Evolutionary conservation across 371 early-diverging fungal species (phyloP), one percentile per base, ranked within the genome.

Genomic region (Saksenaea oblongispora): DNA sequence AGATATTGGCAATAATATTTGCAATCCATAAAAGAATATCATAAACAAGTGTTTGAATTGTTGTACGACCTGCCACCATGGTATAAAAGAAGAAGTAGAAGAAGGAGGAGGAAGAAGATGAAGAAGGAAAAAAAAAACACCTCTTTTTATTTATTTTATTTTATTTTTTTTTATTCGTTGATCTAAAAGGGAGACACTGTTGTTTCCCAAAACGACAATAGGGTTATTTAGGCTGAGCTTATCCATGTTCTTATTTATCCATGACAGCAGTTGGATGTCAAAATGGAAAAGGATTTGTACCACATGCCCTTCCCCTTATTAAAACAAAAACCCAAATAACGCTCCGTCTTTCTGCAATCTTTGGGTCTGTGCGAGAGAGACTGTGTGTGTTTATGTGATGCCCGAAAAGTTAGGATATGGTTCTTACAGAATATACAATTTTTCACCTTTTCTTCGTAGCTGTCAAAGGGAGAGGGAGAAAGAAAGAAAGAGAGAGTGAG

Each of bases 1-100:
- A 95, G 73, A 93, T 82, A 54, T 86, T 80, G 22, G 95, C 73
- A 17, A 88, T 75, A 13, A 79, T 58, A 55, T 73, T 74, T 63
- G 88, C 86, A 64, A 89, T 70, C 67, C 75, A 79, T n/a, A 76
- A 66, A 34, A 78, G 75, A 22, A 83, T 34, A 76, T 87, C 84
- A 66, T 85, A 85, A 5, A 64, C 61, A 17, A 69, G 27, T 34
- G 17, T 47, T 11, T 47, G 51, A 9, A 47, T n/a, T 22, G 22
- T 8, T 5, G 51, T 47, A 47, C 51, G 51, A 17, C 51, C 51
- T 10, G 18, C 51, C 22, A 22, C 22, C 51, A 47, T 47, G 18
- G 17, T 47, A 18, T 26, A 47, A 22, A 28, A 61, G 28, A 34
- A 22, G 34, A 31, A 59, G 17, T 24, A 44, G 22, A 44, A n/a